Percentiles rank a stretch among this genome's conserved stretches.
Evolutionary conservation across 495 filamentous ascomycete species (phyloP).

Genomic region (Hypoxylon trugodes): DNA sequence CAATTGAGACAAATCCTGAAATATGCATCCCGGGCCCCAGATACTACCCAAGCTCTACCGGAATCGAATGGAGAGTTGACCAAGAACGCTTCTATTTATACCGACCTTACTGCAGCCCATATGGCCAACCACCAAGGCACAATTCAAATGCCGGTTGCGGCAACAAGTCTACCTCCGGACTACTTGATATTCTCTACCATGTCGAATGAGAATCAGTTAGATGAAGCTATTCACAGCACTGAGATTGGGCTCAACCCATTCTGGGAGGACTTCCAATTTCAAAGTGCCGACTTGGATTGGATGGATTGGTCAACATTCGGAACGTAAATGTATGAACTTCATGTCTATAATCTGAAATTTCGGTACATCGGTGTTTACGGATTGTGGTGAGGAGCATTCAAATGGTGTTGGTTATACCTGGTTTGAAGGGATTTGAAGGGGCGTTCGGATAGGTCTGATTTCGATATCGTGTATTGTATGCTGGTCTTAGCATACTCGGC

Average conservation of each 20-base stretch:
- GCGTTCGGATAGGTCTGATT: conserved; percentile 21
- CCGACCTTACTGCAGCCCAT: conserved; percentile 31
- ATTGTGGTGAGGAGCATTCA: conserved; percentile 24
- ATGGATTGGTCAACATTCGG: conserved; percentile 47
- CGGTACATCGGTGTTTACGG: conserved; percentile 30
- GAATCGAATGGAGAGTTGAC: conserved; percentile 30
- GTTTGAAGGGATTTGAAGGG: neutral
- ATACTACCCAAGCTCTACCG: conserved; percentile 22
- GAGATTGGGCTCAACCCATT: conserved; percentile 45
- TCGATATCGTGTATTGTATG: conserved; percentile 25
- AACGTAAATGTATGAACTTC: conserved; percentile 28
- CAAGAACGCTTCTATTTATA: conserved; percentile 34
- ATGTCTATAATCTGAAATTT: conserved; percentile 3
- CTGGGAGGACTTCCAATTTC: conserved; percentile 46
- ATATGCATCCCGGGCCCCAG: conserved; percentile 38
- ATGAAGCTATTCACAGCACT: conserved; percentile 45
- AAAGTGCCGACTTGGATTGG: conserved; percentile 45
- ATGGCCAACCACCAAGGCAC: conserved; percentile 33
- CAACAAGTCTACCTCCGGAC: conserved; percentile 39
- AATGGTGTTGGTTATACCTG: conserved; percentile 21
- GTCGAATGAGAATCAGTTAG: conserved; percentile 46
- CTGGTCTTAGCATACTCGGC: neutral
- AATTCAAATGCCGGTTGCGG: conserved; percentile 36
- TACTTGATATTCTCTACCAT: conserved; percentile 46
- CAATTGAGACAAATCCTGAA: conserved; percentile 44